Conservation (phyloP, 306 rosid species). For the Fragaria vesca region DNA sequence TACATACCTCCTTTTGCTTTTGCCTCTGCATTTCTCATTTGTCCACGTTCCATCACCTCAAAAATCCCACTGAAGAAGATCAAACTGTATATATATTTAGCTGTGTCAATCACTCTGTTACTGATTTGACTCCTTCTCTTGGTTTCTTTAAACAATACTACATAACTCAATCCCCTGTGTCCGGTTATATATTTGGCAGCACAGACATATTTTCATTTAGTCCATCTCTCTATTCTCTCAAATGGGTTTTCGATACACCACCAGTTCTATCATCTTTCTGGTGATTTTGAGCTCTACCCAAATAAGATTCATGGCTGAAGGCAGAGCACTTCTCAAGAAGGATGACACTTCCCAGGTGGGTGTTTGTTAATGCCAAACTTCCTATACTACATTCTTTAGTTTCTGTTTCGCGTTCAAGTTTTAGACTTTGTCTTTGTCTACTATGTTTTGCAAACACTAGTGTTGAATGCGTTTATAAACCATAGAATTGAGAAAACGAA, state of each 20-base stretch:
- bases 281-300: slow-evolving; percentile 55
- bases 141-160: neutral
- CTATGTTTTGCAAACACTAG: neutral
- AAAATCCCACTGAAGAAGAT: slow-evolving; percentile 26
- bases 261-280: slow-evolving; percentile 50
- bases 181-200: neutral
- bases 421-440: neutral
- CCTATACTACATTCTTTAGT: neutral
- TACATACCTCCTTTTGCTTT: slow-evolving; percentile 32
- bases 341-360: slow-evolving; percentile 45
- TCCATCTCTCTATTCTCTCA: neutral
- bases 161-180: neutral
- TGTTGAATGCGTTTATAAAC: neutral
- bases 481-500: neutral
- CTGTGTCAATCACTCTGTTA: neutral
- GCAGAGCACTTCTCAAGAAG: slow-evolving; percentile 39
- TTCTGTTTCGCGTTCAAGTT: neutral
- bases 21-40: slow-evolving; percentile 54
- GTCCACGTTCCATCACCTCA: slow-evolving; percentile 74
- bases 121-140: slow-evolving; percentile 5
- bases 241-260: slow-evolving; percentile 11
- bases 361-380: neutral
- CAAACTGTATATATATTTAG: slow-evolving; percentile 16
- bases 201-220: neutral
- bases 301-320: slow-evolving; percentile 56